Evolutionary conservation across 108 stramenopile genomes (phyloP).

Genomic region (Pinguiococcus pyrenoidosus): DNA sequence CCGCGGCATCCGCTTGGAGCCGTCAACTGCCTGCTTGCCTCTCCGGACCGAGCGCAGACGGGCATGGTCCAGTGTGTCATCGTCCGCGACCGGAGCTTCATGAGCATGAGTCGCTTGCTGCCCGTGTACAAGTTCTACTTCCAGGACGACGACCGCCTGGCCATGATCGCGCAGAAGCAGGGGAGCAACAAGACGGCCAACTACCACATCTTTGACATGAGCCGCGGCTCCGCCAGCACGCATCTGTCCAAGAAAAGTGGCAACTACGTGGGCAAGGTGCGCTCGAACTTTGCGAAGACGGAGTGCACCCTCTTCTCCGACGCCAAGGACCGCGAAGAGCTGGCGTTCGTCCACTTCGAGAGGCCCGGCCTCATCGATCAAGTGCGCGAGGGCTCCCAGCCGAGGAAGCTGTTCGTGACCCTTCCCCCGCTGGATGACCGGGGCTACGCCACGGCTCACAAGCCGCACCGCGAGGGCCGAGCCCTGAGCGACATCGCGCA

Average conservation of each 20-base stretch:
- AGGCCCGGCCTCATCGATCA: constrained; percentile 35
- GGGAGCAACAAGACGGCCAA: constrained; percentile 33
- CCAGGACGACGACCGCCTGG: constrained; percentile 17
- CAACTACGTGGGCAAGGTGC: constrained; percentile 54
- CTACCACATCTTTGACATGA: constrained; percentile 55
- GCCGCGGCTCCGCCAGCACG: constrained; percentile 28
- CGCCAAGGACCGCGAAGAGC: constrained; percentile 26
- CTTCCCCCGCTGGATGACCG: constrained; percentile 28
- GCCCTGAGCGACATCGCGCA: too few species aligned
- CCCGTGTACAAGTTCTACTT: constrained; percentile 27
- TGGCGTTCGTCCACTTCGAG: constrained; percentile 47
- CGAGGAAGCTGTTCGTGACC: constrained; percentile 46
- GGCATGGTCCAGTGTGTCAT: constrained; percentile 24
- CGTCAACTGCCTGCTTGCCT: too few species aligned
- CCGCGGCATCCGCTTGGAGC: too few species aligned
- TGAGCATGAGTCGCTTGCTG: constrained; percentile 14
- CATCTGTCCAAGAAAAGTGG: constrained; percentile 51
- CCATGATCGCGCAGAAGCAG: constrained; percentile 29
- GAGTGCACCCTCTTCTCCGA: constrained; percentile 31
- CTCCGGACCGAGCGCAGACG: too few species aligned
- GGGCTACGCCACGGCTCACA: constrained; percentile 7
- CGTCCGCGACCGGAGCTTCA: constrained; percentile 15
- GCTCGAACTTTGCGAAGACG: constrained; percentile 29
- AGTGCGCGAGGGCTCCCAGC: constrained; percentile 46
- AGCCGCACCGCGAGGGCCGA: too few species aligned